phyloP scores from a whole-genome alignment of 164 flowering plant species.

The Vitis rupestris region DNA sequence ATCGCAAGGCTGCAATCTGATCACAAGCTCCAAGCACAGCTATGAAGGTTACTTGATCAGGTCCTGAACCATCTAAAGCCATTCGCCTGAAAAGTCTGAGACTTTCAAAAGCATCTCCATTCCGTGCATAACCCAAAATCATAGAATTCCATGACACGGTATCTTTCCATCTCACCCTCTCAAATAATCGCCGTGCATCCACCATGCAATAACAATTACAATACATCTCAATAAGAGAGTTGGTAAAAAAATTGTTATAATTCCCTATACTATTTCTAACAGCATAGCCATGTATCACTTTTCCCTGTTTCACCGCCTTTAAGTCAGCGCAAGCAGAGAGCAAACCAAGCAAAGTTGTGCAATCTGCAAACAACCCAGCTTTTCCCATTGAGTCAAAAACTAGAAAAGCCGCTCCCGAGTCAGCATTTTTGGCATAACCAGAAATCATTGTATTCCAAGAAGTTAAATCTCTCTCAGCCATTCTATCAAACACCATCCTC shows the following conservation, averaged over 20 bases:
- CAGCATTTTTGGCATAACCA: conserved; percentile 37
- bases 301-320: conserved; percentile 27
- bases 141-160: conserved; percentile 31
- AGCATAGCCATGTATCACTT: conserved; percentile 36
- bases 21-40: conserved; percentile 29
- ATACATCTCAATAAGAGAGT: conserved; percentile 46
- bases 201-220: conserved; percentile 22
- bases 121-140: conserved; percentile 25
- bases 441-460: conserved; percentile 51
- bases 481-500: conserved; percentile 40
- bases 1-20: conserved; percentile 26
- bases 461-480: conserved; percentile 42
- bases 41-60: conserved; percentile 37
- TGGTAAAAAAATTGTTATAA: conserved; percentile 21
- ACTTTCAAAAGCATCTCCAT: conserved; percentile 27
- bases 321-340: conserved; percentile 36
- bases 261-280: conserved; percentile 19
- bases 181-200: conserved; percentile 21
- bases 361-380: conserved; percentile 28
- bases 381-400: conserved; percentile 22
- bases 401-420: conserved; percentile 27
- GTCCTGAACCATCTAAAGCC: conserved; percentile 17
- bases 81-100: conserved; percentile 28
- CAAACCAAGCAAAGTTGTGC: conserved; percentile 33
- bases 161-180: conserved; percentile 15